A percentile compares a stretch with the other conserved stretches of the same genome.
Evolutionary conservation across 257 asterid species (phyloP).

Genomic region (Rauvolfia tetraphylla): DNA sequence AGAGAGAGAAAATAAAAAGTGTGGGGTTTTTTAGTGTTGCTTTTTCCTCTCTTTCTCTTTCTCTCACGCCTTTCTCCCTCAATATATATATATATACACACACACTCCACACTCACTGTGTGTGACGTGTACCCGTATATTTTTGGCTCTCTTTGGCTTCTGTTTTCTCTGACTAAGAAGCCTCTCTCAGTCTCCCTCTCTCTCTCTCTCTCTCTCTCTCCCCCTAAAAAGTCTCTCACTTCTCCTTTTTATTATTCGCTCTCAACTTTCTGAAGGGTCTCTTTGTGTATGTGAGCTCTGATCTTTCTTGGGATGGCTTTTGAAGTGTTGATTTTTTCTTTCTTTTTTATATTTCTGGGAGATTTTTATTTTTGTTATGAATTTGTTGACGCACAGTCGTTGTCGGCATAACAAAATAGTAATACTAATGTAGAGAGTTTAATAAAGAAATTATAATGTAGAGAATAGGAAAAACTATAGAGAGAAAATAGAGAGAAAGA

Average conservation of each 20-base stretch:
- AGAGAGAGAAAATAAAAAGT: slow-evolving; percentile 29
- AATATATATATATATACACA: background rate
- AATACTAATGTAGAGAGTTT: too few relatives aligned
- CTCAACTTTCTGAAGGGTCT: background rate
- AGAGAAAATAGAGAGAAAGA: too few relatives aligned
- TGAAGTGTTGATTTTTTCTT: too few relatives aligned
- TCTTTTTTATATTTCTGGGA: too few relatives aligned
- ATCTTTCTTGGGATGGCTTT: too few relatives aligned
- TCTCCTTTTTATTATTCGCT: background rate
- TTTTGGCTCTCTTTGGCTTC: slow-evolving; percentile 2
- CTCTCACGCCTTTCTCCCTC: too few relatives aligned
- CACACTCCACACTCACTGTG: slow-evolving; percentile 7
- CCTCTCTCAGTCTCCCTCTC: background rate
- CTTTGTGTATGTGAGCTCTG: background rate
- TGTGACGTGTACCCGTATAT: slow-evolving; percentile 11
- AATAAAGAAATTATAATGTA: too few relatives aligned
- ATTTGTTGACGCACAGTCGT: too few relatives aligned
- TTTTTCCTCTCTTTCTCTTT: slow-evolving; percentile 17
- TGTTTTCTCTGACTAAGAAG: background rate
- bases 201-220: too few relatives aligned
- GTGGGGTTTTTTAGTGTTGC: slow-evolving; percentile 11
- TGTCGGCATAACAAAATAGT: too few relatives aligned
- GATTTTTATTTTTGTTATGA: too few relatives aligned
- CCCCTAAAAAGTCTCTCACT: background rate
- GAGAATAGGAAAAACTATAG: too few relatives aligned